Conservation (phyloP, 768 basidiomycete species). For the Leccinum longicurvipes region DNA sequence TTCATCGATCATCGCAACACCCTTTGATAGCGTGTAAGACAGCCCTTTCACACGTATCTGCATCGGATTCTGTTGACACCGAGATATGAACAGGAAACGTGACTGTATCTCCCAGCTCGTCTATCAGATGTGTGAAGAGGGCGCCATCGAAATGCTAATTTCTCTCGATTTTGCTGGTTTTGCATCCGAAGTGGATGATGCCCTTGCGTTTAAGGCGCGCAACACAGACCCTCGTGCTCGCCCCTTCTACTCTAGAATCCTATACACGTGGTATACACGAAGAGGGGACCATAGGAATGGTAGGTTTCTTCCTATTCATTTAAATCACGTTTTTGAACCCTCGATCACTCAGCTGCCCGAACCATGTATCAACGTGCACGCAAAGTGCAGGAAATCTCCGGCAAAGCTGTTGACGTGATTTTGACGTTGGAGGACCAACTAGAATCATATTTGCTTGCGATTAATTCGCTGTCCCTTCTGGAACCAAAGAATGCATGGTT, state of each 20-base stretch:
- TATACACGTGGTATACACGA: slow-evolving; percentile 91
- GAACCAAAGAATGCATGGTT: slow-evolving; percentile 84
- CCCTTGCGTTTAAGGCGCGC: slow-evolving; percentile 87
- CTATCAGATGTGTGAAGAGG: slow-evolving; percentile 89
- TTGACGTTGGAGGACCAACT: slow-evolving; percentile 62
- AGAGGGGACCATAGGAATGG: slow-evolving; percentile 91
- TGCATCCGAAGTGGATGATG: slow-evolving; percentile 82
- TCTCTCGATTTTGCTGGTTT: slow-evolving; percentile 82
- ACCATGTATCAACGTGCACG: slow-evolving; percentile 92
- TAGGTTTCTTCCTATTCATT: slow-evolving; percentile 38
- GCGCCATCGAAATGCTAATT: slow-evolving; percentile 75
- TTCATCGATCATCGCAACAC: slow-evolving; percentile 65
- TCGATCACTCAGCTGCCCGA: slow-evolving; percentile 61
- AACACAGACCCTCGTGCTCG: slow-evolving; percentile 85
- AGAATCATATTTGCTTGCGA: slow-evolving; percentile 80
- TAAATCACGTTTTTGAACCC: slow-evolving; percentile 24
- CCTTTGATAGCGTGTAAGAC: slow-evolving; percentile 77
- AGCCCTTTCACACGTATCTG: slow-evolving; percentile 6
- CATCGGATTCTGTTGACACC: slow-evolving; percentile 4
- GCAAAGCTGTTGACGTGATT: slow-evolving; percentile 35
- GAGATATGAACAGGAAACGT: slow-evolving; percentile 54
- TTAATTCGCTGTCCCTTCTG: slow-evolving; percentile 83
- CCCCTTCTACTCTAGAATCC: slow-evolving; percentile 84
- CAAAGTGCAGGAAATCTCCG: slow-evolving; percentile 55
- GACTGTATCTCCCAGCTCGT: slow-evolving; percentile 82